These are phyloP conservation scores for Penicillium fimorum DNA, from an alignment of 495 filamentous ascomycete species.

Conservation along the genomic window DNA sequence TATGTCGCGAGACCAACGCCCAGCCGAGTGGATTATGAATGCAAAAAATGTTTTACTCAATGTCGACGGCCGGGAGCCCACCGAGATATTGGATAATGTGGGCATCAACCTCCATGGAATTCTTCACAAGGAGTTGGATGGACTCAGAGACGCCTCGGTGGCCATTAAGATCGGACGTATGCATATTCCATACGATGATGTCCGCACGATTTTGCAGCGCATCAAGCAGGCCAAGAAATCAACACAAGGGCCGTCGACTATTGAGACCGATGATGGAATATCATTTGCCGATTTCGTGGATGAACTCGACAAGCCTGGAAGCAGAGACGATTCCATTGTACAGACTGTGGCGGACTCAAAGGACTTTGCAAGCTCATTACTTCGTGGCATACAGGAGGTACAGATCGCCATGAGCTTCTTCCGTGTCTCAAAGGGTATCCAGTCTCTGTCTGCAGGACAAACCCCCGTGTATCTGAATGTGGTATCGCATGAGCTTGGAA, in stretches of 20 bases:
- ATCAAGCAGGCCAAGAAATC: conserved; percentile 42
- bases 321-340: conserved; percentile 69
- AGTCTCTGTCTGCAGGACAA: conserved; percentile 61
- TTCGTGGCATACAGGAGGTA: conserved; percentile 92
- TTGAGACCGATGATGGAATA: conserved; percentile 51
- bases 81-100: conserved; percentile 86
- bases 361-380: conserved; percentile 84
- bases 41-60: conserved; percentile 84
- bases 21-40: conserved; percentile 92
- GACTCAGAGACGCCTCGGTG: conserved; percentile 85
- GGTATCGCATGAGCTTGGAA: conserved; percentile 91
- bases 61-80: conserved; percentile 75
- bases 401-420: conserved; percentile 95
- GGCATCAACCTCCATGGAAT: conserved; percentile 88
- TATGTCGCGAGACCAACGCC: conserved; percentile 66
- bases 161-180: conserved; percentile 86
- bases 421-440: conserved; percentile 75
- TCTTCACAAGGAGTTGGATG: conserved; percentile 83
- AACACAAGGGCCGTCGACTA: conserved; percentile 35
- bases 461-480: conserved; percentile 75
- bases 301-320: conserved; percentile 72
- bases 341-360: conserved; percentile 90
- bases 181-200: conserved; percentile 87
- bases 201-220: conserved; percentile 58
- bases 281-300: conserved; percentile 74